These are phyloP conservation scores for Termitomyces sp. DNA, from an alignment of 768 basidiomycete species.

Conservation along the genomic window DNA sequence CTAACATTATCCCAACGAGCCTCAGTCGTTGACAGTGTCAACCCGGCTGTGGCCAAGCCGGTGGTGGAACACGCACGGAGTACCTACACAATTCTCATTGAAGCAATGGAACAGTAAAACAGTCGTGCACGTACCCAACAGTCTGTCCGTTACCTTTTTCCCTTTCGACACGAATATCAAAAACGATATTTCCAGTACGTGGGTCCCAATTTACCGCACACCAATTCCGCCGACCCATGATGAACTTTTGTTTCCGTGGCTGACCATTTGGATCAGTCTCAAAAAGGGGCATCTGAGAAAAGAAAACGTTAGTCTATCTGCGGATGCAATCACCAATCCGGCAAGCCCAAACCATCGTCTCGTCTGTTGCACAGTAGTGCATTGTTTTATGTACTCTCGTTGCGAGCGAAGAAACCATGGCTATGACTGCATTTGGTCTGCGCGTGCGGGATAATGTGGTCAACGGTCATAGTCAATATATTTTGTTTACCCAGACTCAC, in stretches of 20 bases:
- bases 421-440: constrained; percentile 68
- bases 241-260: constrained; percentile 68
- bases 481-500: constrained; percentile 32
- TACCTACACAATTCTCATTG: constrained; percentile 13
- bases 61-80: constrained; percentile 17
- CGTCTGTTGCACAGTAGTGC: constrained; percentile 79
- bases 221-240: constrained; percentile 92
- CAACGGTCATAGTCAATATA: neutral
- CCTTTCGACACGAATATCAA: constrained; percentile 84
- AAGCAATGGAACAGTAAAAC: too few species aligned
- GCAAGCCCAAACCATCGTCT: constrained; percentile 59
- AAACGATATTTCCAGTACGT: constrained; percentile 59
- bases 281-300: constrained; percentile 68
- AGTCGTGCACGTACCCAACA: constrained; percentile 51
- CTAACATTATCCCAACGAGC: neutral
- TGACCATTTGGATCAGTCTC: constrained; percentile 70
- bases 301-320: neutral
- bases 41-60: constrained; percentile 16
- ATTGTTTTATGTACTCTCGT: constrained; percentile 83
- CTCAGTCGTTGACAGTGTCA: neutral
- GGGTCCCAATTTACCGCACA: constrained; percentile 61
- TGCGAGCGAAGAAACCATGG: constrained; percentile 76
- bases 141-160: constrained; percentile 80
- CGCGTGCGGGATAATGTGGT: constrained; percentile 9
- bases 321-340: neutral